These are phyloP conservation scores for Serendipita sp. DNA, from an alignment of 768 basidiomycete species.

Conservation along the genomic window DNA sequence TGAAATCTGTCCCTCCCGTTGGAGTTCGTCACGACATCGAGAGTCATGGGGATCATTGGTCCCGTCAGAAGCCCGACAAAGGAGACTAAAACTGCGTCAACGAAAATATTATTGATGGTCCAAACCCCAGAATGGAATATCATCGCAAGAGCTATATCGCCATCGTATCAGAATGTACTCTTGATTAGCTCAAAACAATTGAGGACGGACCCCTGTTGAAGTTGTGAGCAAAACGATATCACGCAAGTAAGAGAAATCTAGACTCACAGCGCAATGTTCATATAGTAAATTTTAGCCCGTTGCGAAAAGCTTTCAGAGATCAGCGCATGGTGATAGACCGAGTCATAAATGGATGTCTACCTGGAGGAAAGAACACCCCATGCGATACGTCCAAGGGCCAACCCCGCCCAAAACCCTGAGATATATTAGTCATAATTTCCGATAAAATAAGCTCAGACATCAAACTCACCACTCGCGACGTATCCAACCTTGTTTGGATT, in stretches of 20 bases:
- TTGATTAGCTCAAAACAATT: background rate
- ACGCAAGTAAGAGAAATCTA: background rate
- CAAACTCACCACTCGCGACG: constrained; percentile 28
- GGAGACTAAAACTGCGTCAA: background rate
- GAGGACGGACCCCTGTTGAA: background rate
- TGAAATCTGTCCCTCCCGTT: background rate
- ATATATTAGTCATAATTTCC: background rate
- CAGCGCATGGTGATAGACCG: too few species aligned
- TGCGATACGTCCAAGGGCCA: constrained; percentile 31
- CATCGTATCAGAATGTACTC: background rate
- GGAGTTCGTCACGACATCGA: background rate
- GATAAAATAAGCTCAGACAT: background rate
- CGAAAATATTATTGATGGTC: background rate
- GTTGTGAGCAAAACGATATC: background rate
- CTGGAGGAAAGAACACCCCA: constrained; percentile 32
- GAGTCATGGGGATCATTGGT: background rate
- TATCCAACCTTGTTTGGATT: constrained; percentile 39
- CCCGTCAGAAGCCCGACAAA: background rate
- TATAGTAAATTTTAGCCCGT: background rate
- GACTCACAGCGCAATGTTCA: background rate
- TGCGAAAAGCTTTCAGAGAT: background rate
- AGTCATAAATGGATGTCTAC: constrained; percentile 11
- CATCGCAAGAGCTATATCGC: background rate
- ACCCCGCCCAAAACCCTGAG: constrained; percentile 35
- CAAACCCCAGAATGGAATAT: background rate